Conservation (phyloP, 2,329 filamentous ascomycete species). For the Colletotrichum sp. region DNA sequence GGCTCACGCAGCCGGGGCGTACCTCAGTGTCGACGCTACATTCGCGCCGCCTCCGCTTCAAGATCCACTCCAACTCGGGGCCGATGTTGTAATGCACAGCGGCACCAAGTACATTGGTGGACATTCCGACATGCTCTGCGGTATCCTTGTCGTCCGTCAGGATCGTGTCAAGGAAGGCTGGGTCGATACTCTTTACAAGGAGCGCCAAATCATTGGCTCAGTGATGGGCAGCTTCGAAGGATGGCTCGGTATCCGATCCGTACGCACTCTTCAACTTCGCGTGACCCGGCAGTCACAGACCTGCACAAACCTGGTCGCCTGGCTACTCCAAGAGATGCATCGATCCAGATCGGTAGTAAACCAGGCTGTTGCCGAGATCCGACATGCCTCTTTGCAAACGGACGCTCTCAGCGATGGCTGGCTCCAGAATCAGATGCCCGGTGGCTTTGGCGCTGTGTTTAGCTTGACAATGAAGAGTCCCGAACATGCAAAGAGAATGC, state of each 20-base stretch:
- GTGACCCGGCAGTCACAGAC: slow-evolving; percentile 77
- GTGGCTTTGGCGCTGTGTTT: neutral
- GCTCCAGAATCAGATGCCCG: neutral
- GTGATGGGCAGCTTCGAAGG: slow-evolving; percentile 90
- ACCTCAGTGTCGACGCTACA: neutral
- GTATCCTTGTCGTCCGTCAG: slow-evolving; percentile 74
- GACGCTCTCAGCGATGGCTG: neutral
- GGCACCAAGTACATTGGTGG: slow-evolving; percentile 97
- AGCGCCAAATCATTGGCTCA: slow-evolving; percentile 76
- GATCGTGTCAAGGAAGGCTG: slow-evolving; percentile 50
- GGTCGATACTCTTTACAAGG: slow-evolving; percentile 64
- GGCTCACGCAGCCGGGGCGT: slow-evolving; percentile 73
- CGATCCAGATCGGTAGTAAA: neutral
- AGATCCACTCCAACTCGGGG: slow-evolving; percentile 82
- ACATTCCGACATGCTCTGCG: slow-evolving; percentile 91
- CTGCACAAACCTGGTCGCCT: neutral
- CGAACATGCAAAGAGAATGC: neutral
- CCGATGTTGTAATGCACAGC: slow-evolving; percentile 88
- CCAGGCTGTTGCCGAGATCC: neutral
- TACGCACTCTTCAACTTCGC: slow-evolving; percentile 84
- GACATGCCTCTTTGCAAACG: neutral
- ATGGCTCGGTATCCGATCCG: slow-evolving; percentile 86
- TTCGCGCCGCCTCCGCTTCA: slow-evolving; percentile 76
- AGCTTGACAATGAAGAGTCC: neutral
- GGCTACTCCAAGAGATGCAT: neutral